Percentiles rank a stretch among this genome's conserved stretches.
phyloP scores from a whole-genome alignment of 257 asterid genomes.

The Solanum pimpinellifolium region DNA sequence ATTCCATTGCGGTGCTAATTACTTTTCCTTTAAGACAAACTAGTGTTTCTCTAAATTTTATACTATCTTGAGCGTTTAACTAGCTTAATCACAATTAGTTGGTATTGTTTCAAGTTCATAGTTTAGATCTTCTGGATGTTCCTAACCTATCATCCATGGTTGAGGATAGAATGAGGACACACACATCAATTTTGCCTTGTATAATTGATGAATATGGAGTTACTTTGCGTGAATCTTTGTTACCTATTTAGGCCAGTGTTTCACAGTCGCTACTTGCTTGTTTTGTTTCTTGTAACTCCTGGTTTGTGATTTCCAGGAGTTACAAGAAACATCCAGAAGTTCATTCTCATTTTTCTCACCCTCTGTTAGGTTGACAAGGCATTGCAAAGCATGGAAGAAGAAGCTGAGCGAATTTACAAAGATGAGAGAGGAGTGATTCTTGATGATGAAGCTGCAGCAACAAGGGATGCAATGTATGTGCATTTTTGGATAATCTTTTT shows the following conservation, averaged over 20 bases:
- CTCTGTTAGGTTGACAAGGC: slow-evolving; percentile 75
- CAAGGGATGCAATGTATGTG: slow-evolving; percentile 91
- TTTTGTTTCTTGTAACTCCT: background rate
- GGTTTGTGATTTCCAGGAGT: background rate
- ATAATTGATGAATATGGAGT: background rate
- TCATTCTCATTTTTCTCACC: background rate
- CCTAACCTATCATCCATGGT: background rate
- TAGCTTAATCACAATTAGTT: background rate
- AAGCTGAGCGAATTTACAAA: slow-evolving; percentile 77
- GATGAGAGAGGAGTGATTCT: slow-evolving; percentile 76
- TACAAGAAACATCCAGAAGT: background rate
- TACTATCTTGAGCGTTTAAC: background rate
- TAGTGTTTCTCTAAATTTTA: background rate
- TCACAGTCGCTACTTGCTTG: background rate
- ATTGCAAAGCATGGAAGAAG: slow-evolving; percentile 83
- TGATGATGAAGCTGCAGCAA: slow-evolving; percentile 89
- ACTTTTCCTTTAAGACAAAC: background rate
- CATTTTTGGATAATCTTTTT: background rate
- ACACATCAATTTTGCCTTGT: background rate
- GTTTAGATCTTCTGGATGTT: background rate
- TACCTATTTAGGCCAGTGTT: background rate
- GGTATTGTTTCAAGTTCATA: background rate
- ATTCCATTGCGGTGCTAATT: background rate
- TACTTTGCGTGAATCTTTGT: background rate
- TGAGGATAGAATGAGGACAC: background rate